Conservation (phyloP, 1,284 basidiomycete species). For the Fistulinella staudtii region DNA sequence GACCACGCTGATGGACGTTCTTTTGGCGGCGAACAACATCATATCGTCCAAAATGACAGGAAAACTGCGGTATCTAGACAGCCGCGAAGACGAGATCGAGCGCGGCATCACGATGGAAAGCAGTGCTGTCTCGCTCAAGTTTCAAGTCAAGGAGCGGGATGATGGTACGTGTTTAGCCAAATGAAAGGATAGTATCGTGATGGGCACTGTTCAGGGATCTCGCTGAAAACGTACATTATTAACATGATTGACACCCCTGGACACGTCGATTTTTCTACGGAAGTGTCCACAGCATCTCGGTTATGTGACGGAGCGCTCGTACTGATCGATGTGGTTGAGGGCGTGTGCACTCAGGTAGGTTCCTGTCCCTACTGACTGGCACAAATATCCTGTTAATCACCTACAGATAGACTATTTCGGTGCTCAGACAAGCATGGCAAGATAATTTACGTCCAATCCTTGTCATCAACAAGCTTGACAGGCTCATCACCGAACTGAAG, state of each 20-base stretch:
- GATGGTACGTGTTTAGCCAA: slow-evolving; percentile 39
- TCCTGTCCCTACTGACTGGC: not conserved
- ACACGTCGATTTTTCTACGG: slow-evolving; percentile 97
- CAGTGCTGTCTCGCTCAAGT: slow-evolving; percentile 86
- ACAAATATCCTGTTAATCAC: not conserved
- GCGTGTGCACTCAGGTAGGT: slow-evolving; percentile 92
- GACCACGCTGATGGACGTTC: slow-evolving; percentile 92
- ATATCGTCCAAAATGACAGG: slow-evolving; percentile 95
- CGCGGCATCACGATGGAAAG: slow-evolving; percentile 99
- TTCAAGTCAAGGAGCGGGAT: slow-evolving; percentile 66
- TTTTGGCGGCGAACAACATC: slow-evolving; percentile 97
- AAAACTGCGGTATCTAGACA: slow-evolving; percentile 94
- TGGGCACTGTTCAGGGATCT: slow-evolving; percentile 43
- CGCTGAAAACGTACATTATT: slow-evolving; percentile 66
- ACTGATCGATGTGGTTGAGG: slow-evolving; percentile 97
- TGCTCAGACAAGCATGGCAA: slow-evolving; percentile 92
- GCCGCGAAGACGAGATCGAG: slow-evolving; percentile 95
- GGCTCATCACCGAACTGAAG: slow-evolving; percentile 91
- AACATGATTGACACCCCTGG: slow-evolving; percentile 99
- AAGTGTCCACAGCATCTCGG: slow-evolving; percentile 92
- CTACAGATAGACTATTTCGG: slow-evolving; percentile 78
- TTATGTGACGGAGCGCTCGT: slow-evolving; percentile 95
- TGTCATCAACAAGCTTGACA: slow-evolving; percentile 97
- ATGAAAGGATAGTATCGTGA: slow-evolving; percentile 20
- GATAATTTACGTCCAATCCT: slow-evolving; percentile 89